Conservation (phyloP, 2,329 filamentous ascomycete species). For the Beauveria sp. region DNA sequence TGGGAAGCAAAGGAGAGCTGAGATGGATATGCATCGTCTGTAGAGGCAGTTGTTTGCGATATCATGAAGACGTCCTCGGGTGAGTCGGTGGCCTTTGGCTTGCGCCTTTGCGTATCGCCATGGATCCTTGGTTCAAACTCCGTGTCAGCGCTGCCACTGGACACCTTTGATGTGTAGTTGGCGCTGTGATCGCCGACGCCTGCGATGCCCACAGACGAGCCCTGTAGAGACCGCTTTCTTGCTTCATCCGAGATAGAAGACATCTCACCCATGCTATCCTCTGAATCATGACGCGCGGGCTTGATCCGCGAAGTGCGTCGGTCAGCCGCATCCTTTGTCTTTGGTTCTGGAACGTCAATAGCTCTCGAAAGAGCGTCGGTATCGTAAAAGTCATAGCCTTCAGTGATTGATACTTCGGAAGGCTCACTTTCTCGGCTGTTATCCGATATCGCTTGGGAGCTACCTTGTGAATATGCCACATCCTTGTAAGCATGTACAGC, state of each 20-base stretch:
- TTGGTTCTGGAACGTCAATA: constrained; percentile 43
- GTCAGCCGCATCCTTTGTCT: constrained; percentile 25
- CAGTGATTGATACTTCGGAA: constrained; percentile 43
- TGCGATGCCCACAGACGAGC: neutral
- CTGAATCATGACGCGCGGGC: constrained; percentile 44
- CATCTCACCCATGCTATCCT: constrained; percentile 50
- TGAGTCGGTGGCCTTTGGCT: constrained; percentile 20
- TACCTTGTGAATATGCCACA: constrained; percentile 36
- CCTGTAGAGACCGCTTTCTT: constrained; percentile 7
- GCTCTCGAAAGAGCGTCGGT: constrained; percentile 44
- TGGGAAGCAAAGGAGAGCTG: constrained; percentile 25
- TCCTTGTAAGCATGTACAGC: constrained; percentile 30
- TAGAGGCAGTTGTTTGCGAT: constrained; percentile 37
- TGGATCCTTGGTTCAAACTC: constrained; percentile 5
- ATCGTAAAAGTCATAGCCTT: constrained; percentile 61
- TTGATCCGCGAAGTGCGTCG: constrained; percentile 13
- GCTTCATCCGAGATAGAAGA: constrained; percentile 50
- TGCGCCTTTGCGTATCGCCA: neutral
- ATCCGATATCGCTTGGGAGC: constrained; percentile 45
- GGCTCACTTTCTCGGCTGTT: constrained; percentile 40
- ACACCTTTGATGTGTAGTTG: constrained; percentile 15
- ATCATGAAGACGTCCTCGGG: constrained; percentile 35
- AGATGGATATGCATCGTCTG: constrained; percentile 26
- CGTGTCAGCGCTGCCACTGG: constrained; percentile 7
- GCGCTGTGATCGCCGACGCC: neutral